Percentiles rank a stretch among this genome's conserved stretches.
phyloP scores from a whole-genome alignment of 2,329 filamentous ascomycete species.

The Ophiostoma angusticollis region DNA sequence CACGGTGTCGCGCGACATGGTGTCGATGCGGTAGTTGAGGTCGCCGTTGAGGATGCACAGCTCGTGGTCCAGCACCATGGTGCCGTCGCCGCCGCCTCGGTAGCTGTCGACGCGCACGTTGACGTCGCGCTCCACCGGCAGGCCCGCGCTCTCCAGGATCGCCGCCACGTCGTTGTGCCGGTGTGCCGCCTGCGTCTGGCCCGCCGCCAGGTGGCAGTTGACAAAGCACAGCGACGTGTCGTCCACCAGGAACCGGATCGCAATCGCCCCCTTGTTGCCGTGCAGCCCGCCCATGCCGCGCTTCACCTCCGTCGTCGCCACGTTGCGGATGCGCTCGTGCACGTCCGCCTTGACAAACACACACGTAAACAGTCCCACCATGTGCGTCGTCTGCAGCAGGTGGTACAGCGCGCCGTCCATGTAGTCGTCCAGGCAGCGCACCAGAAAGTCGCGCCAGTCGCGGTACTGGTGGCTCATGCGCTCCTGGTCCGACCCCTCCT shows the following conservation, averaged over 20 bases:
- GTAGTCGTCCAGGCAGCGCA: slow-evolving; percentile 68
- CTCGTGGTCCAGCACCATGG: slow-evolving; percentile 91
- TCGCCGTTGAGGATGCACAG: slow-evolving; percentile 95
- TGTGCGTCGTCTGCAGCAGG: slow-evolving; percentile 73
- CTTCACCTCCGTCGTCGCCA: slow-evolving; percentile 77
- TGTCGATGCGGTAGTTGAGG: slow-evolving; percentile 95
- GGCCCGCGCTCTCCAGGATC: slow-evolving; percentile 66
- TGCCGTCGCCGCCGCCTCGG: slow-evolving; percentile 84
- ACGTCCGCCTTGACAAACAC: slow-evolving; percentile 81
- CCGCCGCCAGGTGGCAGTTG: slow-evolving; percentile 93
- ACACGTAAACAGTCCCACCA: slow-evolving; percentile 92
- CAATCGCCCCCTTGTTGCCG: slow-evolving; percentile 90
- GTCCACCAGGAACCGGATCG: slow-evolving; percentile 85
- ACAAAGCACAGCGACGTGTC: slow-evolving; percentile 92
- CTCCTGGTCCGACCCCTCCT: slow-evolving; percentile 66
- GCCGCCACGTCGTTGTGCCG: slow-evolving; percentile 86
- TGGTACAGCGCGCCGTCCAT: slow-evolving; percentile 72
- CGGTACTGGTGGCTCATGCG: slow-evolving; percentile 96
- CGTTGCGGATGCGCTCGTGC: slow-evolving; percentile 60
- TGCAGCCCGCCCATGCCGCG: slow-evolving; percentile 90
- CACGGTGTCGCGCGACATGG: slow-evolving; percentile 87
- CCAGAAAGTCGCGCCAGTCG: slow-evolving; percentile 86
- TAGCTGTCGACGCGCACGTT: slow-evolving; percentile 62
- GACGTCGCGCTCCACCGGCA: slow-evolving; percentile 61
- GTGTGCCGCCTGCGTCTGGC: slow-evolving; percentile 77